A percentile compares a stretch with the other conserved stretches of the same genome.
phyloP scores from a whole-genome alignment of 805 yeast species.

The Brettanomyces nanus region DNA sequence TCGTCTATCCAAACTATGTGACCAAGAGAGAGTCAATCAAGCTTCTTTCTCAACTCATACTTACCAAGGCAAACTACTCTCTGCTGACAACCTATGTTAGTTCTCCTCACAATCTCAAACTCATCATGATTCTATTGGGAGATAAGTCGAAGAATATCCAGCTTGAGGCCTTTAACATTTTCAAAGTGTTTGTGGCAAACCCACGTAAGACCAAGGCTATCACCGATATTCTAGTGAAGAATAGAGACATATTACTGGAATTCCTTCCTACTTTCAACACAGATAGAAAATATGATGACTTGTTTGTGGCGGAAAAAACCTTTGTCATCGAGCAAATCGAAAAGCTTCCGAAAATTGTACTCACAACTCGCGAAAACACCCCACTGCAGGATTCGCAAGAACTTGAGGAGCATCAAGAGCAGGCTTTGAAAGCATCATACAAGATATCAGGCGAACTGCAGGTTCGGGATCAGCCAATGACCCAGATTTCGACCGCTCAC shows the following conservation, averaged over 20 bases:
- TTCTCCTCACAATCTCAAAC: constrained; percentile 73
- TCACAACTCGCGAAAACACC: constrained; percentile 3
- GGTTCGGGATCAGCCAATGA: constrained; percentile 3
- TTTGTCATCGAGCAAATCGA: constrained; percentile 72
- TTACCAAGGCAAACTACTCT: constrained; percentile 60
- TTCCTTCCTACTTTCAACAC: constrained; percentile 63
- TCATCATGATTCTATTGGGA: constrained; percentile 77
- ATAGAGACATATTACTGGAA: constrained; percentile 64
- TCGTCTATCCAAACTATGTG: constrained; percentile 77
- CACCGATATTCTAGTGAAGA: constrained; percentile 73
- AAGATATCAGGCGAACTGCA: too few relatives aligned
- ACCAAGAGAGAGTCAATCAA: constrained; percentile 86
- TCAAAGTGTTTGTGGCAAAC: constrained; percentile 93
- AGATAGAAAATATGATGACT: constrained; percentile 48
- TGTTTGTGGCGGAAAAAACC: constrained; percentile 69
- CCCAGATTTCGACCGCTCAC: too few relatives aligned
- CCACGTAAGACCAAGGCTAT: constrained; percentile 81
- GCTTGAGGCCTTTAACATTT: constrained; percentile 84
- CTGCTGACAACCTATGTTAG: constrained; percentile 73
- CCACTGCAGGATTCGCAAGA: background rate
- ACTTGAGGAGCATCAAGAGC: background rate
- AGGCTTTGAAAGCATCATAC: background rate
- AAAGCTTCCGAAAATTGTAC: constrained; percentile 53
- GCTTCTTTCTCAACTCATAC: constrained; percentile 61
- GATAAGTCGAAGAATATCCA: constrained; percentile 88